phyloP scores from a whole-genome alignment of 495 filamentous ascomycete genomes.

The Penicillium coprophilum region DNA sequence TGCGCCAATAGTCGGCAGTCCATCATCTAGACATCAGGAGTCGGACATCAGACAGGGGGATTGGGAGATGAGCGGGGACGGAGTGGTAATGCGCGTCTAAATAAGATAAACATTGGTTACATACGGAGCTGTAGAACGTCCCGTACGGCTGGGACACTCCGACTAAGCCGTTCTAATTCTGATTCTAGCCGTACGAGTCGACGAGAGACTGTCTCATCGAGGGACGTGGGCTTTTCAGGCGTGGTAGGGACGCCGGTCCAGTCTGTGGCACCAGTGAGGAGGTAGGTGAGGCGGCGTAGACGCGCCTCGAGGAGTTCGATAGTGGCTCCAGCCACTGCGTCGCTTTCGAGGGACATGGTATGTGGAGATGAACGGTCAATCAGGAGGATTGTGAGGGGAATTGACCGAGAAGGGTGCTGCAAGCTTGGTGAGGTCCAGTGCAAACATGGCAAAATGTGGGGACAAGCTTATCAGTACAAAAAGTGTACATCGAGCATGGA shows the following conservation, averaged over 20 bases:
- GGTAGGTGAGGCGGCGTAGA: constrained; percentile 69
- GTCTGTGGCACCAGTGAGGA: constrained; percentile 61
- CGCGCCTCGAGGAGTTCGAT: constrained; percentile 77
- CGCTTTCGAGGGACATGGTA: constrained; percentile 40
- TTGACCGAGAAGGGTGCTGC: background rate
- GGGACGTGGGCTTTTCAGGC: constrained; percentile 37
- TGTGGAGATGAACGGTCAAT: background rate
- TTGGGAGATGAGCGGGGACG: background rate
- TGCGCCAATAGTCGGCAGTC: no score
- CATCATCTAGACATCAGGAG: background rate
- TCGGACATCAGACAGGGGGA: background rate
- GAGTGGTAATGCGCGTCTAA: background rate
- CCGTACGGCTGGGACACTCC: constrained; percentile 45
- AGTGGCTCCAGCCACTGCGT: constrained; percentile 51
- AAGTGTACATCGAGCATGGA: background rate
- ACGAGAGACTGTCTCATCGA: constrained; percentile 47
- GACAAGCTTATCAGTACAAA: constrained; percentile 12
- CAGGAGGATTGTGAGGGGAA: background rate
- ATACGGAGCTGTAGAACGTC: constrained; percentile 53
- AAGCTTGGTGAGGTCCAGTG: constrained; percentile 14
- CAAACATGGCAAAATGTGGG: constrained; percentile 33
- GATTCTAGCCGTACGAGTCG: constrained; percentile 66
- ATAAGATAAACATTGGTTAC: constrained; percentile 8
- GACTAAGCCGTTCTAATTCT: constrained; percentile 51
- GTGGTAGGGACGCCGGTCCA: constrained; percentile 43